Base-by-base conservation (phyloP, 371 early-diverging fungal genomes). In the Mucor saturninus region DNA sequence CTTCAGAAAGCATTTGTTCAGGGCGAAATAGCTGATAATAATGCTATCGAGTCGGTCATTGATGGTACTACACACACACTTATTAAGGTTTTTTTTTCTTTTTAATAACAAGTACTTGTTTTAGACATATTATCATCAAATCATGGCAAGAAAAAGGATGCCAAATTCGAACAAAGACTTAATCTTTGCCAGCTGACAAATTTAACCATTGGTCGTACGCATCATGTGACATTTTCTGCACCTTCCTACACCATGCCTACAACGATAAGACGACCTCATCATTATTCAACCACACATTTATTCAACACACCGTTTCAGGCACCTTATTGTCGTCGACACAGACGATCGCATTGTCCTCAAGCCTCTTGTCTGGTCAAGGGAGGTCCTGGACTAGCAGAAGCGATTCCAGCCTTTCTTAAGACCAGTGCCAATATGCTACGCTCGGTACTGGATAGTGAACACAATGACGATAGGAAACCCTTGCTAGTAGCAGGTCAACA, bases 121-220 rank as follows among this genome's bases (percentile, higher is more conserved):
- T 13, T 43, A 43, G 43, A 43, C 43, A 43, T 43, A 43, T 43
- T 43, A 43, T 43, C 80, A 5, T 65, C 63, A 5, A 76, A 73
- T 43, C 79, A 79, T 8, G 83, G 79, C 52, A 68, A 77, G 61
- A 79, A 82, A 40, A 82, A 82, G 49, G 70, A 77, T 61, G 83
- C 83, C 26, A 78, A 80, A 46, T 72, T 86, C 63, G 83, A 84
- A 40, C 84, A 85, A 31, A 81, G 87, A n/a, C 67, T 86, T 35
- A 81, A 85, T 64, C 78, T 86, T 28, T 84, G 87, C 56, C 87
- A 86, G 61, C 66, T 84, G 32, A 84, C 87, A 14, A 85, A 83
- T 35, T 72, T 86, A 62, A 77, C 83, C 10, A 83, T 86, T 79
- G 87, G 87, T 32, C 77, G 87, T 43, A 43, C 43, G 5, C 14